Evolutionary conservation across 805 yeast genomes (phyloP).

Genomic region (Saturnispora kantuleensis): DNA sequence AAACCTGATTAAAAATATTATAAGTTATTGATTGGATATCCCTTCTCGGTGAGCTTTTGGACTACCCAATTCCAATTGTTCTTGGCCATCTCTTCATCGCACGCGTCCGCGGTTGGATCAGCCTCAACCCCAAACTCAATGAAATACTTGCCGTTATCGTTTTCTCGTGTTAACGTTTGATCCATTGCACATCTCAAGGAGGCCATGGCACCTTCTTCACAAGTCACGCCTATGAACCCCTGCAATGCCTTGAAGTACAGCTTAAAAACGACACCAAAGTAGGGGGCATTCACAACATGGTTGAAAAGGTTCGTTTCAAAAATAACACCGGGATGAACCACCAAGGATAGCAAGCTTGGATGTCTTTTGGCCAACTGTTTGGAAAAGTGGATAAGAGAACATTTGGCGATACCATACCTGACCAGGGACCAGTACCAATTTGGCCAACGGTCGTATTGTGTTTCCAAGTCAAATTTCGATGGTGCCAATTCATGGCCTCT

Average conservation of each 20-base stretch:
- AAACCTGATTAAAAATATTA: not conserved
- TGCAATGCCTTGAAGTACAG: conserved; percentile 61
- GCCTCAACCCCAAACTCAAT: conserved; percentile 49
- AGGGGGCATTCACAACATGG: conserved; percentile 69
- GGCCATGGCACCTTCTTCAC: conserved; percentile 62
- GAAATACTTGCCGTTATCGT: conserved; percentile 62
- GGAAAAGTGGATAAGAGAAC: conserved; percentile 66
- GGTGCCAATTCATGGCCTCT: conserved; percentile 51
- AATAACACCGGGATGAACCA: conserved; percentile 79
- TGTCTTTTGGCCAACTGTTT: conserved; percentile 53
- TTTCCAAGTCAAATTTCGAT: conserved; percentile 36
- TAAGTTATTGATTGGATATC: conserved; percentile 22
- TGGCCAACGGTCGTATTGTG: conserved; percentile 49
- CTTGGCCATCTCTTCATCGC: conserved; percentile 49
- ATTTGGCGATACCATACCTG: conserved; percentile 68
- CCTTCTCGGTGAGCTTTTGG: conserved; percentile 46
- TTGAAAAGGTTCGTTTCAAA: conserved; percentile 69
- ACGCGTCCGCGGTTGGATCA: conserved; percentile 49
- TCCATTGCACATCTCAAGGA: conserved; percentile 55
- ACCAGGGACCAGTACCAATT: conserved; percentile 66
- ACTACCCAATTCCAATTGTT: conserved; percentile 76
- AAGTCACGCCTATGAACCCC: conserved; percentile 56
- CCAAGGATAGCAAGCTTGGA: conserved; percentile 52
- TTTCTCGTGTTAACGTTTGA: conserved; percentile 35
- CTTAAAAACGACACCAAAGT: conserved; percentile 68